Evolutionary conservation across 768 basidiomycete genomes (phyloP).

Genomic region (Lanmaoa rubissima): DNA sequence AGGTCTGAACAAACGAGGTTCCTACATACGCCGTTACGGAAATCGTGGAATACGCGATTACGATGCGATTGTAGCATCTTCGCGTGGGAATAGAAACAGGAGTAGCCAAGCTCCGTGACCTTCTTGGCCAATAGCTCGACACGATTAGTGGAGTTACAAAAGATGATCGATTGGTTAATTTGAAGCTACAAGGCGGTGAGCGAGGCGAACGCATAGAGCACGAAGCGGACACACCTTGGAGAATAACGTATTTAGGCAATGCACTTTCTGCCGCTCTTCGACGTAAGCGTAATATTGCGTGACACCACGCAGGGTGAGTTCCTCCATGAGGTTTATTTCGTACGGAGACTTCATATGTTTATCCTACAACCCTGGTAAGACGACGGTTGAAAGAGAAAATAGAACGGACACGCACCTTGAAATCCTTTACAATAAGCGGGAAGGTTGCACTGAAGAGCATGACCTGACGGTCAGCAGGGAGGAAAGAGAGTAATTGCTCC

Average conservation of each 20-base stretch:
- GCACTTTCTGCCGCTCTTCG: slow-evolving; percentile 98
- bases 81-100: slow-evolving; percentile 99
- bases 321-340: slow-evolving; percentile 99
- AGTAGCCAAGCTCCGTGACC: slow-evolving; percentile 98
- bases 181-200: slow-evolving; percentile 62
- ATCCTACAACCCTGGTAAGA: slow-evolving; percentile 50
- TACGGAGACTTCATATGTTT: slow-evolving; percentile 96
- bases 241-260: slow-evolving; percentile 99
- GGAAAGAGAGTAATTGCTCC: slow-evolving; percentile 88
- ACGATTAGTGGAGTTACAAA: slow-evolving; percentile 99
- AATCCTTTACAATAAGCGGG: slow-evolving; percentile 98
- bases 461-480: slow-evolving; percentile 86
- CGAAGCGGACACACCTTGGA: slow-evolving; percentile 65
- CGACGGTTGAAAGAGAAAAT: background rate
- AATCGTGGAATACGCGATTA: slow-evolving; percentile 99
- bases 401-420: slow-evolving; percentile 61
- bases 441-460: slow-evolving; percentile 99
- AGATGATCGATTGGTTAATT: slow-evolving; percentile 99
- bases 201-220: background rate
- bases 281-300: slow-evolving; percentile 99
- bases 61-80: slow-evolving; percentile 99
- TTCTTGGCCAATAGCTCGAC: slow-evolving; percentile 99
- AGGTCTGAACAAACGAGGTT: slow-evolving; percentile 98
- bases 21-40: slow-evolving; percentile 96
- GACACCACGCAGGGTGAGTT: slow-evolving; percentile 96